Conservation (phyloP, 768 basidiomycete genomes). For the Crassisporium funariophilum region DNA sequence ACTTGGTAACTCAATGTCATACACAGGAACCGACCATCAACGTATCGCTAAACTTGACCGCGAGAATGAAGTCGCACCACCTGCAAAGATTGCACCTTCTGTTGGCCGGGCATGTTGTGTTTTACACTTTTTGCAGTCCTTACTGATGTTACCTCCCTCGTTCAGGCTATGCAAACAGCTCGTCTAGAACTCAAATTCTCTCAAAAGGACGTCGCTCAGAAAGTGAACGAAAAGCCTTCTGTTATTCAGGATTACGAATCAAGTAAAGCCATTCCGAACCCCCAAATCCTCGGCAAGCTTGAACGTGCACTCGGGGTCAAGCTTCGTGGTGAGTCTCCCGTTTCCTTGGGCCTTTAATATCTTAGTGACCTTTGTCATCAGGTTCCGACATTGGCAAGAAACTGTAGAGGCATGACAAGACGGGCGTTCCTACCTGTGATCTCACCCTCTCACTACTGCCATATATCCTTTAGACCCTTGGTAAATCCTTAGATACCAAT, state of each 20-base stretch:
- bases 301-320: slow-evolving; percentile 87
- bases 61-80: slow-evolving; percentile 94
- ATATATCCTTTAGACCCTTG: slow-evolving; percentile 11
- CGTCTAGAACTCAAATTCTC: slow-evolving; percentile 78
- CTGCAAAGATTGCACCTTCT: slow-evolving; percentile 70
- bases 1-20: neutral
- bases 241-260: slow-evolving; percentile 89
- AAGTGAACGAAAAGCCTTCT: slow-evolving; percentile 92
- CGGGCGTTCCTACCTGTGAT: slow-evolving; percentile 3
- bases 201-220: slow-evolving; percentile 91
- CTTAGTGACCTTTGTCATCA: slow-evolving; percentile 26
- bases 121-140: slow-evolving; percentile 1
- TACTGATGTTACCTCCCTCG: slow-evolving; percentile 9
- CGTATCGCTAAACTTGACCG: slow-evolving; percentile 92
- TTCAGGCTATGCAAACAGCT: slow-evolving; percentile 73
- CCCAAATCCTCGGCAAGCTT: slow-evolving; percentile 86
- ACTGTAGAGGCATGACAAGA: slow-evolving; percentile 75
- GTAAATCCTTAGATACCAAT: too few relatives aligned
- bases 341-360: neutral
- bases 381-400: slow-evolving; percentile 86
- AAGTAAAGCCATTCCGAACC: slow-evolving; percentile 83
- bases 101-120: slow-evolving; percentile 63
- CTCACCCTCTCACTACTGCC: neutral
- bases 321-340: slow-evolving; percentile 82
- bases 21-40: slow-evolving; percentile 86